Evolutionary conservation across 2,329 filamentous ascomycete genomes (phyloP), one percentile per base, ranked within the genome.

Genomic region (Pyrenochaeta sp.): DNA sequence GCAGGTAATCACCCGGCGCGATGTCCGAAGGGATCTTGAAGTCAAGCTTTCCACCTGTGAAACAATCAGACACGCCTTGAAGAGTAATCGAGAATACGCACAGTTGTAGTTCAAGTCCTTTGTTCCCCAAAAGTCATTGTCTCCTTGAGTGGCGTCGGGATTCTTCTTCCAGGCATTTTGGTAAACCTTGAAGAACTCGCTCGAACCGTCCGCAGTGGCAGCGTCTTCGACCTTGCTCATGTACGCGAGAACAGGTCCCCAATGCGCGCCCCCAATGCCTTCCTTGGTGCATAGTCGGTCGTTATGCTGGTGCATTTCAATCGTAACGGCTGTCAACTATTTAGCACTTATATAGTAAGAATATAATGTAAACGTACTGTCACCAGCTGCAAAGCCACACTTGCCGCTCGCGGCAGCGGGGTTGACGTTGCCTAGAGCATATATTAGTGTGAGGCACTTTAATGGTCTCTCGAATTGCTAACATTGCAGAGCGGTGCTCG

Each of bases 171-270:
- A 78, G 48, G 77, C 78, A 42, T 78, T 76, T 61, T 81, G 73
- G 43, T 78, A 78, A 49, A 82, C 64, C 72, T 80, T 82, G 64
- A 84, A 86, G 73, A 84, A 83, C 58, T 79, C 77, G 28, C 82
- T 82, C 10, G 79, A 78, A 37, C 83, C 83, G 52, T 82, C 79
- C 50, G 75, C 73, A 19, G 68, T 63, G 28, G 77, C 74, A 15
- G 77, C 75, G 3, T 84, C 82, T 19, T 72, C 68, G 12, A 72
- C 69, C 56, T 70, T 68, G 50, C 63, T 59, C 66, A 86, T 81
- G 71, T 84, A 86, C 55, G 82, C 84, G 61, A 84, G 79, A 66
- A 86, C 73, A 37, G 84, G 84, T 8, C 84, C 84, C 73, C 79
- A 76, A 77, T 86, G 84, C 46, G 81, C 68, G 40, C 69, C 69